Percentiles rank a stretch among this genome's conserved stretches.
Evolutionary conservation across 345 rosid genomes (phyloP).

Genomic region (Lepidium didymum): DNA sequence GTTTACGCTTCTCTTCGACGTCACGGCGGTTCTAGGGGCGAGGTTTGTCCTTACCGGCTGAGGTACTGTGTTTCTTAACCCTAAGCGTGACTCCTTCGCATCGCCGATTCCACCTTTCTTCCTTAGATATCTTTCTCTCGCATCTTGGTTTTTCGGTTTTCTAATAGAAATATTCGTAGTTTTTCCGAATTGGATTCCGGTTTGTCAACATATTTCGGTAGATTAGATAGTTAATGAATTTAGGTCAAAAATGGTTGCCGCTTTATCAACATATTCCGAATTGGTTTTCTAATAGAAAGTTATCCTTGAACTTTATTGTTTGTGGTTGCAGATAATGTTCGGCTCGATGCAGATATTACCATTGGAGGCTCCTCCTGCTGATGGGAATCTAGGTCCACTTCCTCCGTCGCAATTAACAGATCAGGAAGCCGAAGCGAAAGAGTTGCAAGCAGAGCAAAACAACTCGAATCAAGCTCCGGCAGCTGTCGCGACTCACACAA

Average conservation of each 20-base stretch:
- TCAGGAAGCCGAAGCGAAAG: slow-evolving; percentile 33
- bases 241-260: background rate
- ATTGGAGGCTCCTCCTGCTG: slow-evolving; percentile 70
- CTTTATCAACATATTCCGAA: no score
- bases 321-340: slow-evolving; percentile 37
- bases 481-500: slow-evolving; percentile 67
- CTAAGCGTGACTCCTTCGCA: background rate
- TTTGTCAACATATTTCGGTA: background rate
- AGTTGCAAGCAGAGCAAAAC: slow-evolving; percentile 36
- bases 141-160: background rate
- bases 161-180: background rate
- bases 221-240: background rate
- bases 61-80: slow-evolving; percentile 17
- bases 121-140: background rate
- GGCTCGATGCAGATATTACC: slow-evolving; percentile 50
- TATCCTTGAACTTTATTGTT: background rate
- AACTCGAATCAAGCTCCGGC: slow-evolving; percentile 32
- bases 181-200: background rate
- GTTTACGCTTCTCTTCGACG: background rate
- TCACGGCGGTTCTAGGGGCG: background rate
- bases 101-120: background rate
- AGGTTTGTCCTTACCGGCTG: slow-evolving; percentile 1
- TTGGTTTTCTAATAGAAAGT: background rate
- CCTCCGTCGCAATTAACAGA: slow-evolving; percentile 57
- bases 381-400: slow-evolving; percentile 53